Base-by-base conservation (phyloP, 1,284 basidiomycete genomes). In the Ganoderma boninense region DNA sequence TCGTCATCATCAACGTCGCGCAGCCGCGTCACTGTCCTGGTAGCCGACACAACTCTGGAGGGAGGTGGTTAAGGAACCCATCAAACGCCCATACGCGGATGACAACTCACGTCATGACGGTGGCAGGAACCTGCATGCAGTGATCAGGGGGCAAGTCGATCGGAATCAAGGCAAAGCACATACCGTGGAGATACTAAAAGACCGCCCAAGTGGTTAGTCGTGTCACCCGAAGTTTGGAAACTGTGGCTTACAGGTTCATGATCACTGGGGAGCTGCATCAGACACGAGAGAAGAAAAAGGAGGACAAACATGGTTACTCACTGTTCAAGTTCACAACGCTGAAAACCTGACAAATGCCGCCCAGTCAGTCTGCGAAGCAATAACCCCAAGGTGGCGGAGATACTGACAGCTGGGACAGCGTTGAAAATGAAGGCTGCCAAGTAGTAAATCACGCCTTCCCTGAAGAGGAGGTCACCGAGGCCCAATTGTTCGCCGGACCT, bases 381-480 rank as follows among this genome's bases (percentile, higher is more conserved):
- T n/a, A 43, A 65, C 63, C 68, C 52, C 16, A 14, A 66, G 16
- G 13, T 14, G 40, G 18, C 38, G 42, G 73, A 7, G 7, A 42
- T 42, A 81, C 86, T 69, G 78, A 92, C 91, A 26, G 91, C 91
- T 62, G 91, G 90, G 62, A 92, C 82, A 64, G 86, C 86, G 74
- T 93, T 93, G 67, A 86, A 88, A 18, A 86, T 82, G 75, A 92
- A 92, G 0, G 91, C 87, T 52, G 91, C 81, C 61, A 90, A 65
- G 77, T 91, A 91, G 77, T 88, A 91, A 16, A 91, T 85, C 46
- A 93, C 81, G n/a, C 91, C 92, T 73, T 93, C 91, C 35, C 85
- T 84, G 82, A 92, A 91, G 60, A 94, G 85, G 42, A 94, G 79
- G 68, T 87, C 85, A 87, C 87, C 87, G 54, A 92, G 80, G 78